Evolutionary conservation across 345 rosid genomes (phyloP), one percentile per base, ranked within the genome.

Genomic region (Limnanthes douglasii): DNA sequence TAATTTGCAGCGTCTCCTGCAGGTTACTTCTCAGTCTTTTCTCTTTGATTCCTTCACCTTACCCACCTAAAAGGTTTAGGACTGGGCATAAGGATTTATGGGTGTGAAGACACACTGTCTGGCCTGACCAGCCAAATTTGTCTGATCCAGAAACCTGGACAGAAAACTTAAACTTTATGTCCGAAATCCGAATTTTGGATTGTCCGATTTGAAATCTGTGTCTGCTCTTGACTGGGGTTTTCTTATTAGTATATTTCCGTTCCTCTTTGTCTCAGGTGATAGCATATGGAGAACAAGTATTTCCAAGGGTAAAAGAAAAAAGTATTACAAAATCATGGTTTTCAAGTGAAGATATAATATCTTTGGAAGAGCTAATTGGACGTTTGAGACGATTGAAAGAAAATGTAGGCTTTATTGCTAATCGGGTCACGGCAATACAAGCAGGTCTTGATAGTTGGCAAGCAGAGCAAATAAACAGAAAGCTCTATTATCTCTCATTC

Each of bases 391-490:
- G 96, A 54, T 64, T 92, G 18, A 85, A 81, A 59, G 96, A 92
- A 63, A 92, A 66, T 11, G 94, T 78, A 26, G 93, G 99, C 14
- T 92, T 85, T 60, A 56, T 92, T 35, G 72, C 93, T n/a, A 92
- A 81, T 39, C 96, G 99, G 2, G 88, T 92, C 34, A 73, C 83
- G 0, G 84, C 90, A 32, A 66, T 85, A 48, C 99, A 92, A 59
- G 82, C 99, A 4, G 81, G 96, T 44, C 55, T 85, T 3, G 96
- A 92, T 53, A 80, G 80, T 49, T 92, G 99, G 96, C 99, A 81
- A 35, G 59, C 90, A 0, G 99, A 92, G 55, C 96, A 92, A 65
- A 92, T 92, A 11, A 92, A 92, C 54, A 63, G 59, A 57, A 92
- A 81, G 57, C 75, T 92, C 28, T 92, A 92, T 37, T 92, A 92